Evolutionary conservation across 176 grass and related monocot species (phyloP).

Genomic region (Rhynchospora tenuis): DNA sequence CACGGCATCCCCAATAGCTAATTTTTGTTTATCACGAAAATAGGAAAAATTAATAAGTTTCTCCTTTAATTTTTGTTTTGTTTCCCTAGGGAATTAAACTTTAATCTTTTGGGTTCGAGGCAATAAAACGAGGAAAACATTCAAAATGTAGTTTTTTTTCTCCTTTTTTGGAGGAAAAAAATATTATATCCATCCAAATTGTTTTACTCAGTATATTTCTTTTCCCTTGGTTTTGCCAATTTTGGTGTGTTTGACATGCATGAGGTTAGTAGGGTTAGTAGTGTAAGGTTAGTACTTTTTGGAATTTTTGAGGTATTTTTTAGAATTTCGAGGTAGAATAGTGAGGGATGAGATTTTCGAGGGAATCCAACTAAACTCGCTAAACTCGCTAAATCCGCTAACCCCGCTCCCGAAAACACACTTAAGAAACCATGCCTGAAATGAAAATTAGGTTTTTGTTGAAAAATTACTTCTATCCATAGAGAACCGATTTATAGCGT

Average conservation of each 20-base stretch:
- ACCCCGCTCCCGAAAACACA: too few relatives aligned
- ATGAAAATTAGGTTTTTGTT: neutral
- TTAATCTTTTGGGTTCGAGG: neutral
- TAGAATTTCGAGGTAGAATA: too few relatives aligned
- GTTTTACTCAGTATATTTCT: too few relatives aligned
- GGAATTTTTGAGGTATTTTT: too few relatives aligned
- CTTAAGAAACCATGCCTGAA: neutral
- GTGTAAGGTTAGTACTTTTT: too few relatives aligned
- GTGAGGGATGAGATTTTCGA: too few relatives aligned
- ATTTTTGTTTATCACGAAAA: neutral
- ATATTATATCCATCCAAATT: neutral
- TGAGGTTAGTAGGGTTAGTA: too few relatives aligned
- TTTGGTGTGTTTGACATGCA: too few relatives aligned
- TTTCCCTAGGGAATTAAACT: neutral
- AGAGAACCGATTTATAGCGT: neutral
- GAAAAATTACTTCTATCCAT: neutral
- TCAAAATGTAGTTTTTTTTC: neutral
- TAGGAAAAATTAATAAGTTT: neutral
- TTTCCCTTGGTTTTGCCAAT: too few relatives aligned
- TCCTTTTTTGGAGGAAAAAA: neutral
- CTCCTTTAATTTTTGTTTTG: neutral
- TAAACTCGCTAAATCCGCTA: too few relatives aligned
- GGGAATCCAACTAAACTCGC: too few relatives aligned
- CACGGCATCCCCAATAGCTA: neutral
- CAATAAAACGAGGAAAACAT: neutral